Evolutionary conservation across 2,329 filamentous ascomycete species (phyloP), one percentile per base, ranked within the genome.

Genomic region (Epichloe amarillans): DNA sequence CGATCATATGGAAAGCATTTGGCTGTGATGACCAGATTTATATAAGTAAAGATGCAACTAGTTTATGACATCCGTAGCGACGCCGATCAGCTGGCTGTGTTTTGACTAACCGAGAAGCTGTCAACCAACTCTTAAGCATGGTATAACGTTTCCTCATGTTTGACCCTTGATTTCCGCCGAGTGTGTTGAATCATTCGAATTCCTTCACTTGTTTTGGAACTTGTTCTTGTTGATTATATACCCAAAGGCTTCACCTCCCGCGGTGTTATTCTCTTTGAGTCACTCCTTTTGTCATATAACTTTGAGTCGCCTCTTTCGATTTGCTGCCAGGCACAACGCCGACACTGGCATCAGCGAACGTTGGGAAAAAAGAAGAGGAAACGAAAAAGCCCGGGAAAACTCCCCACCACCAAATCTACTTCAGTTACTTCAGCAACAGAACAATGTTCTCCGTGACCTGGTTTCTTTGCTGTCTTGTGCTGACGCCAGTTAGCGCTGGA

Each of bases 391-490:
- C 10, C 2, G 5, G n/a, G 8, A 38, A 12, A 15, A 1, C 15
- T 6, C 10, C 14, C 30, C 1, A 30, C 30, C 30, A 30, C 30
- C 30, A 30, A 30, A 30, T 30, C 3, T 30, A n/a, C n/a, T n/a
- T n/a, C n/a, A n/a, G 37, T 3, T 14, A 38, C 14, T 15, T 14
- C 38, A 23, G 36, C 14, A n/a, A n/a, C 1, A 17, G 17, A 21
- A 46, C 19, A 36, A 43, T 43, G 39, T 26, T 26, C 4, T 37
- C 36, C 38, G 40, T 17, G 17, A 43, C 26, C 17, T 49, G 39
- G 47, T 35, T 49, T n/a, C 23, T 36, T 40, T 49, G 17, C 30
- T 42, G 38, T 49, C 47, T 46, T 45, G 39, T 23, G 42, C 39
- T 49, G 19, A 45, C 21, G 40, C 45, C 39, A 38, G 23, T 44